Evolutionary conservation across 371 early-diverging fungal species (phyloP), one percentile per base, ranked within the genome.

Genomic region (Hamiltosporidium magnivora): DNA sequence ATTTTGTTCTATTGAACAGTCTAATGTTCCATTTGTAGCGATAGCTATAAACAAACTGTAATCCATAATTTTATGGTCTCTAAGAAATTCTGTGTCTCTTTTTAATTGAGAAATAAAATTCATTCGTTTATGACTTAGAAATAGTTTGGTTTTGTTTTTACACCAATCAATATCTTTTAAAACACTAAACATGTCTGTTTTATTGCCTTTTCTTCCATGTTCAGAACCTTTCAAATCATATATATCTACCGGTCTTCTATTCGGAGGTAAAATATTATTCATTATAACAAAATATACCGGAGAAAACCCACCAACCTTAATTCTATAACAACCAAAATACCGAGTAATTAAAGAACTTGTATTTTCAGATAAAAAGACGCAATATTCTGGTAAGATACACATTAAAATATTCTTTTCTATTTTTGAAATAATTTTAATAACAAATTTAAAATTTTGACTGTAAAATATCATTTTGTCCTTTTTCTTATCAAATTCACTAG

Each of bases 191-290:
- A 55, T 59, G 1, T 39, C 43, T 36, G 44, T 53, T 25, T 25
- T 25, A 25, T 25, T 25, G 25, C 25, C 25, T 54, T 41, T 64
- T 49, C 77, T 67, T 1, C 36, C 39, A n/a, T 70, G 36, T 61
- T 66, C 40, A n/a, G n/a, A 14, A 25, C 77, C 77, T 65, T 77
- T 77, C 3, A 77, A 44, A 55, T 77, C 77, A 49, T 60, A 77
- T 0, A 77, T 61, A 53, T 67, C 40, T 6, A 43, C 42, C 6
- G 44, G 49, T 8, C n/a, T 40, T 3, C 1, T 11, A 3, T 39
- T 43, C 0, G 53, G 42, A 8, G 58, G 58, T 9, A 77, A 58
- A 8, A 71, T 63, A 65, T 73, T 77, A n/a, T 77, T 58, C 77
- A 77, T 77, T 1, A 70, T 60, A 11, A 77, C 58, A 56, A 73